A percentile compares a stretch with the other conserved stretches of the same genome.
These are phyloP conservation scores for Rutstroemia sp. DNA, from an alignment of 2,329 filamentous ascomycete species.

Conservation along the genomic window DNA sequence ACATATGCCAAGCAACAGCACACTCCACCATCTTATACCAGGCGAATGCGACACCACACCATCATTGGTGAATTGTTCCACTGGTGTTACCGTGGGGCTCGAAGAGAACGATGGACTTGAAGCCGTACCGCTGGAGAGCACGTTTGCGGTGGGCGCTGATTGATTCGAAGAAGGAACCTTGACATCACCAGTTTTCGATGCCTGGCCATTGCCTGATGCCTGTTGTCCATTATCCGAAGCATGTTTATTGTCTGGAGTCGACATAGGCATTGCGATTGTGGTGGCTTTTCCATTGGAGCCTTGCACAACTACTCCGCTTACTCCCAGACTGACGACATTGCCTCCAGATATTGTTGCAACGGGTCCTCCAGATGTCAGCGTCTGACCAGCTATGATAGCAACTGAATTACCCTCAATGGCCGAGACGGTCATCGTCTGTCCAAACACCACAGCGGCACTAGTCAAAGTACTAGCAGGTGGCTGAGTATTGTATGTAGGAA, in stretches of 20 bases:
- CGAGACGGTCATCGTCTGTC: not conserved
- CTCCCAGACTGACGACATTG: slow-evolving; percentile 10
- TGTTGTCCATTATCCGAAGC: no score
- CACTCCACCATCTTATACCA: no score
- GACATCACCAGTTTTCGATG: no score
- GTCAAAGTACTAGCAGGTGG: not conserved
- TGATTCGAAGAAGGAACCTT: no score
- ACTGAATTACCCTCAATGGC: not conserved
- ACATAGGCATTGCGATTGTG: not conserved
- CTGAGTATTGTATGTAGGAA: not conserved
- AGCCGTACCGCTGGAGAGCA: no score
- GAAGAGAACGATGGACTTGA: no score
- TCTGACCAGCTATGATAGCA: slow-evolving; percentile 10
- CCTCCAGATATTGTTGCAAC: slow-evolving; percentile 11
- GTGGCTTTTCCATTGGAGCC: slow-evolving; percentile 11
- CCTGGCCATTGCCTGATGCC: no score
- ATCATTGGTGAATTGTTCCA: no score
- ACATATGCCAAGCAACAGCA: no score
- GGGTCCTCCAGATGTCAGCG: slow-evolving; percentile 7
- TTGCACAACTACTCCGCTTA: slow-evolving; percentile 12
- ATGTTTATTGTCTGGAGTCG: not conserved
- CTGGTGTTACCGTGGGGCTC: no score
- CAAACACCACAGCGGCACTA: not conserved
- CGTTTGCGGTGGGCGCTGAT: no score
- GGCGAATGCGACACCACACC: no score